A percentile compares a stretch with the other conserved stretches of the same genome.
phyloP scores from a whole-genome alignment of 345 rosid species.

The Brassica rapa region DNA sequence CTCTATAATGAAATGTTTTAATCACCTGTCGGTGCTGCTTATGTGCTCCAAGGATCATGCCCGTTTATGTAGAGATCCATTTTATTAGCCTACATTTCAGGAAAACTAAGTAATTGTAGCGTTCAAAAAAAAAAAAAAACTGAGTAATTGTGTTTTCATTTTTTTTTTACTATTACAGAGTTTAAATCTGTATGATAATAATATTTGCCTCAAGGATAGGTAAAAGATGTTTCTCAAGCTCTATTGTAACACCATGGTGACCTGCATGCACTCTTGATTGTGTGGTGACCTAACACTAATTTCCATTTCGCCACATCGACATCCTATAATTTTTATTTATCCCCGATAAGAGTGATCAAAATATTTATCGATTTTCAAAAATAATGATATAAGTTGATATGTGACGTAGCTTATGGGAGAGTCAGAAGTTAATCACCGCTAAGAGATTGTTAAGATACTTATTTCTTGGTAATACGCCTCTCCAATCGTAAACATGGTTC shows the following conservation, averaged over 20 bases:
- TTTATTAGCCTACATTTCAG: no score
- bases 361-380: background rate
- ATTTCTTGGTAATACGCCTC: constrained; percentile 8
- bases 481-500: constrained; percentile 22
- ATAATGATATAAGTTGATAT: background rate
- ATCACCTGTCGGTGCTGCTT: constrained; percentile 53
- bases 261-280: constrained; percentile 63
- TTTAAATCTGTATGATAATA: no score
- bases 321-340: constrained; percentile 13
- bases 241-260: constrained; percentile 58
- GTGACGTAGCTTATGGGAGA: background rate
- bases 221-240: constrained; percentile 50
- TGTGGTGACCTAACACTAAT: constrained; percentile 75
- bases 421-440: constrained; percentile 33
- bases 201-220: constrained; percentile 61
- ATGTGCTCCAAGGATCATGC: no score
- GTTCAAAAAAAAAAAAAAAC: no score
- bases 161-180: background rate
- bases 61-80: no score
- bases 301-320: constrained; percentile 59
- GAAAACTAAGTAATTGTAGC: no score
- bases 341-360: background rate
- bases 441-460: constrained; percentile 50
- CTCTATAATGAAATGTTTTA: background rate
- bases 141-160: no score